A percentile compares a stretch with the other conserved stretches of the same genome.
phyloP scores from a whole-genome alignment of 192 early-diverging fungal genomes.

The Coemansia javaensis region DNA sequence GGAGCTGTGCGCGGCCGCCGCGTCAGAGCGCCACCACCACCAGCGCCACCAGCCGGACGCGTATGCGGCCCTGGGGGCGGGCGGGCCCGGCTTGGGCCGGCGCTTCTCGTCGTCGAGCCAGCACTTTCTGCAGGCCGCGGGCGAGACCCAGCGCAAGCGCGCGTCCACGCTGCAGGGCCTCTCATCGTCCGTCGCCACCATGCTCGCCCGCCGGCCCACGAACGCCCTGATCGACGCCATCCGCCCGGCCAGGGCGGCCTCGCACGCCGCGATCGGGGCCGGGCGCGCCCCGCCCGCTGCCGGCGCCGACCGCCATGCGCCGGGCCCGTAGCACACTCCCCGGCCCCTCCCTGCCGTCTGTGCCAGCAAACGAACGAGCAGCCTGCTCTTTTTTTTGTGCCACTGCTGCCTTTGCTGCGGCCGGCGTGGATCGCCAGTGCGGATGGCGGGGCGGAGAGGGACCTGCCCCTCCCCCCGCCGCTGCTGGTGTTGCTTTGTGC shows the following conservation, averaged over 20 bases:
- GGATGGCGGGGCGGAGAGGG: too few relatives aligned
- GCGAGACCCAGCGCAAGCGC: slow-evolving; percentile 35
- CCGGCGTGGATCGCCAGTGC: too few relatives aligned
- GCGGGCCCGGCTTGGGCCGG: slow-evolving; percentile 1
- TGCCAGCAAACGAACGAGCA: too few relatives aligned
- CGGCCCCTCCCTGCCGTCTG: not conserved
- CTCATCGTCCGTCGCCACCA: slow-evolving; percentile 11
- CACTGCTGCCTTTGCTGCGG: too few relatives aligned
- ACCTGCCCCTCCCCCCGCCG: too few relatives aligned
- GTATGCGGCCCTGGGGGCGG: not conserved
- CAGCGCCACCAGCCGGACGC: not conserved
- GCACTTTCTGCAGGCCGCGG: slow-evolving; percentile 6
- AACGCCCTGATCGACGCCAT: slow-evolving; percentile 35
- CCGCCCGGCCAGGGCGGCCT: slow-evolving; percentile 3
- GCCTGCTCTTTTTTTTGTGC: slow-evolving; percentile 8
- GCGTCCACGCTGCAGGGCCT: slow-evolving; percentile 45
- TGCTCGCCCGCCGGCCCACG: slow-evolving; percentile 34
- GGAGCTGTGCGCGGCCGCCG: slow-evolving; percentile 4
- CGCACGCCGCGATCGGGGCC: not conserved
- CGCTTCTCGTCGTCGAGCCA: slow-evolving; percentile 31
- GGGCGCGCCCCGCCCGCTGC: not conserved
- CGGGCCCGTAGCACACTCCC: too few relatives aligned
- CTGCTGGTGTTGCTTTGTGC: too few relatives aligned
- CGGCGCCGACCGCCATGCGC: too few relatives aligned
- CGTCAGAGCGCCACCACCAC: not conserved